Conservation (phyloP, 2,329 filamentous ascomycete species). For the Neobulgaria alba region DNA sequence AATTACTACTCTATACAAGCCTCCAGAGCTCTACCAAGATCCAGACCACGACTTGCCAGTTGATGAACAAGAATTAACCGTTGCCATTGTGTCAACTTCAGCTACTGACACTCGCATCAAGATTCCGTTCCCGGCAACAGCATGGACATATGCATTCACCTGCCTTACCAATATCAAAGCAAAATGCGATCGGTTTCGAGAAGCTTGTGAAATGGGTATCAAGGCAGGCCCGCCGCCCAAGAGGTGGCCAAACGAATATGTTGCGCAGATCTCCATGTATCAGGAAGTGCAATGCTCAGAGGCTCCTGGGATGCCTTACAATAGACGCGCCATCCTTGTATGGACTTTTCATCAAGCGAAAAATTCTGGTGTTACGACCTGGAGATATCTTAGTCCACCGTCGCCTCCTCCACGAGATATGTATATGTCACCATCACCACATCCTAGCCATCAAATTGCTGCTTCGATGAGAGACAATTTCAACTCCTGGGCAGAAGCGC, state of each 20-base stretch:
- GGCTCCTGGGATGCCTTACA: constrained; percentile 40
- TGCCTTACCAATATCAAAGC: constrained; percentile 19
- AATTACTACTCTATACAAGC: constrained; percentile 48
- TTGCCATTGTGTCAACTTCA: constrained; percentile 12
- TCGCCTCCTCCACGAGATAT: constrained; percentile 13
- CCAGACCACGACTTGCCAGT: constrained; percentile 30
- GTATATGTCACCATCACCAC: constrained; percentile 25
- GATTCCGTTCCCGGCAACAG: constrained; percentile 23
- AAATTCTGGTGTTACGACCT: constrained; percentile 45
- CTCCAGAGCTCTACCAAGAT: constrained; percentile 28
- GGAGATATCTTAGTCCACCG: constrained; percentile 43
- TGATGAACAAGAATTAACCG: constrained; percentile 8
- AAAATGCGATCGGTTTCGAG: constrained; percentile 19
- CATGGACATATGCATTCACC: constrained; percentile 26
- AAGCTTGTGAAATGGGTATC: constrained; percentile 14
- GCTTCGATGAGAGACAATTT: constrained; percentile 52
- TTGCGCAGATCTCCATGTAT: constrained; percentile 56
- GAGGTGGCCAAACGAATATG: constrained; percentile 42
- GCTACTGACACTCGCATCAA: constrained; percentile 21
- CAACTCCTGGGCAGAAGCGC: constrained; percentile 37
- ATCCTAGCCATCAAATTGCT: constrained; percentile 41
- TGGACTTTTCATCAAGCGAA: constrained; percentile 52
- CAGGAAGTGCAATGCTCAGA: constrained; percentile 55
- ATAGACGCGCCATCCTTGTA: constrained; percentile 50
- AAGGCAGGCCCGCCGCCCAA: not conserved